Base-by-base conservation (phyloP, 148 eudicot genomes). In the Cornus florida region DNA sequence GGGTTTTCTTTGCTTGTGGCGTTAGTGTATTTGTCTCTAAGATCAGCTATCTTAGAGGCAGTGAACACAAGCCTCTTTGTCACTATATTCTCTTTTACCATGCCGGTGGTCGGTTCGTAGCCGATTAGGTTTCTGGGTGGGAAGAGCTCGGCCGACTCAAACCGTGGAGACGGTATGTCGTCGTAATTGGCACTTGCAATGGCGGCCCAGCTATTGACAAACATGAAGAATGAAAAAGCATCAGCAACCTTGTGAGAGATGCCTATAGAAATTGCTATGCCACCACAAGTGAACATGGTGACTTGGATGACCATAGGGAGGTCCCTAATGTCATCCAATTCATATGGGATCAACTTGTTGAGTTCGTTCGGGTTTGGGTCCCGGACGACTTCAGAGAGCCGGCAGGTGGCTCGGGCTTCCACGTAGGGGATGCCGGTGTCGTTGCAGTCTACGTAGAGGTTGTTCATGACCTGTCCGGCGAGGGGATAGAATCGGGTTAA, bases 401-500 rank as follows among this genome's bases (percentile, higher is more conserved):
- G 7, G 41, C 81, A 79, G 32, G 80, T 76, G 23, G 72, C 86
- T 66, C 28, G 56, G 16, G 88, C 82, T 41, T 83, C 84, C 5
- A 80, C 17, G 66, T 71, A 83, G 2, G 71, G 80, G 39, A 82
- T 81, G 14, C 92, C 90, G 1, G 67, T 74, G 71, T 86, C 90
- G 39, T 78, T 83, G 75, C 92, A 89, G 35, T 88, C 87, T 11
- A 88, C 79, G 8, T 82, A 76, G 17, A 53, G 20, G 66, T 80
- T 77, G 65, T 86, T 83, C 9, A 78, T 78, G 0, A 88, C 46
- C 50, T 88, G 82, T 2, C 92, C 92, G 0, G 91, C 89, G 0
- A 90, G 81, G 19, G 92, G 92, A 73, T 90, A 90, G 78, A 84
- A 90, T 35, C 46, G 67, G 33, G 79, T 79, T 22, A 88, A 69